Conservation (phyloP, 345 rosid genomes). For the Eucalyptus polybractea region DNA sequence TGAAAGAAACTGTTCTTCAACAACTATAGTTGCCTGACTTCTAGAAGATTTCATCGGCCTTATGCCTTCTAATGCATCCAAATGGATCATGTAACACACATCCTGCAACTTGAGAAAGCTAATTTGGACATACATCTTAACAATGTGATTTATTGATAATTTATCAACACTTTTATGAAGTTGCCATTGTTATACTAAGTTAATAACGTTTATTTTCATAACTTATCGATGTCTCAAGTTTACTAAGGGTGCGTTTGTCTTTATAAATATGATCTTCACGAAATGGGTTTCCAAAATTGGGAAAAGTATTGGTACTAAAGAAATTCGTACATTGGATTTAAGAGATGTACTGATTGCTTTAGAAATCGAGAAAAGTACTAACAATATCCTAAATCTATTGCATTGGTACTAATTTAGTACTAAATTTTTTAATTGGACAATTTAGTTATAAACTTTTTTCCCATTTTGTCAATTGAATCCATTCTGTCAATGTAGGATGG, state of each 20-base stretch:
- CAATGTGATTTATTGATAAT: not conserved
- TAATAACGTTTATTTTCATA: not conserved
- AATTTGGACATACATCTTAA: not conserved
- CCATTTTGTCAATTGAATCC: too few relatives aligned
- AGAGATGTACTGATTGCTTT: too few relatives aligned
- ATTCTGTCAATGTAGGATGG: too few relatives aligned
- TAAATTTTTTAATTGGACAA: too few relatives aligned
- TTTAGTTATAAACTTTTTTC: too few relatives aligned
- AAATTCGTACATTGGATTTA: too few relatives aligned
- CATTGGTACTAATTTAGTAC: too few relatives aligned
- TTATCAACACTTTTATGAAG: not conserved
- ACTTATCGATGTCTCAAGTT: not conserved
- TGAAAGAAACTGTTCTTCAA: not conserved
- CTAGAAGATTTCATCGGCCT: not conserved
- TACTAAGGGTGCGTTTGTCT: not conserved
- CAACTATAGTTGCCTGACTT: not conserved
- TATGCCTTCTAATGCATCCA: not conserved
- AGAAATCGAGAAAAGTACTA: too few relatives aligned
- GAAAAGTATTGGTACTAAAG: too few relatives aligned
- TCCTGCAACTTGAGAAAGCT: not conserved
- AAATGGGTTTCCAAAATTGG: not conserved
- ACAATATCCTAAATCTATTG: too few relatives aligned
- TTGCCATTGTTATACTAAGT: not conserved
- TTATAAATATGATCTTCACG: not conserved
- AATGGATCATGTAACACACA: not conserved